Evolutionary conservation across 805 yeast genomes (phyloP).

Genomic region (Barnettozyma sucrosica): DNA sequence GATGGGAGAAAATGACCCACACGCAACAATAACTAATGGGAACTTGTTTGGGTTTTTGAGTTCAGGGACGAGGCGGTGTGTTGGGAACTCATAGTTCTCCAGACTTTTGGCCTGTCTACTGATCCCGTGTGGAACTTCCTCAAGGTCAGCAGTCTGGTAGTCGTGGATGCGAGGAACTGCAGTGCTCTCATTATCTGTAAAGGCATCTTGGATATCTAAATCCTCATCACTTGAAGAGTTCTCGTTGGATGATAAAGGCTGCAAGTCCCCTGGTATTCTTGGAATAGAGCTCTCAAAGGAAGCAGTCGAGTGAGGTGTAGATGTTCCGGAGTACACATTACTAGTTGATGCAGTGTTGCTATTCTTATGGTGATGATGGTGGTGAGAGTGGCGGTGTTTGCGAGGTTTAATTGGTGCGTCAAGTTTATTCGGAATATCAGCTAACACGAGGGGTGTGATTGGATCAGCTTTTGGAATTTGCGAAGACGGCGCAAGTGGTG

Average conservation of each 20-base stretch:
- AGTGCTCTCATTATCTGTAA: slow-evolving; percentile 17
- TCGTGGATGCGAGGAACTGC: slow-evolving; percentile 30
- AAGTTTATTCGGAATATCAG: slow-evolving; percentile 62
- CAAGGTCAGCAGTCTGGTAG: slow-evolving; percentile 82
- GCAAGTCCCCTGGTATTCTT: slow-evolving; percentile 51
- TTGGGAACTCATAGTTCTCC: slow-evolving; percentile 73
- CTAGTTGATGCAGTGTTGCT: slow-evolving; percentile 9
- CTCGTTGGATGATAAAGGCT: slow-evolving; percentile 43
- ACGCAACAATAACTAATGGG: slow-evolving; percentile 92
- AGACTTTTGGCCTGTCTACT: slow-evolving; percentile 76
- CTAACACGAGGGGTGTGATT: slow-evolving; percentile 71
- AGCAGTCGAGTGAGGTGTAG: slow-evolving; percentile 12
- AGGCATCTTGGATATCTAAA: slow-evolving; percentile 14
- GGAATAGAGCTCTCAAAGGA: slow-evolving; percentile 36
- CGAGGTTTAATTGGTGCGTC: slow-evolving; percentile 65
- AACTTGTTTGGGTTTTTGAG: slow-evolving; percentile 69
- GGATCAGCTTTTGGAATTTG: slow-evolving; percentile 71
- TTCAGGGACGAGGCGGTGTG: slow-evolving; percentile 71
- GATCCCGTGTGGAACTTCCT: slow-evolving; percentile 94
- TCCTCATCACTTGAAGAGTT: slow-evolving; percentile 31
- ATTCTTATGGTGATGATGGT: slow-evolving; percentile 5
- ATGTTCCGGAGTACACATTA: slow-evolving; percentile 9
- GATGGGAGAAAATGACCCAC: slow-evolving; percentile 95
- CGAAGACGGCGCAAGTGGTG: slow-evolving; percentile 60
- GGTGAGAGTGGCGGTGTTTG: slow-evolving; percentile 24